These are phyloP conservation scores for Fusarium coffeatum DNA, from an alignment of 2,329 filamentous ascomycete genomes.

Conservation along the genomic window DNA sequence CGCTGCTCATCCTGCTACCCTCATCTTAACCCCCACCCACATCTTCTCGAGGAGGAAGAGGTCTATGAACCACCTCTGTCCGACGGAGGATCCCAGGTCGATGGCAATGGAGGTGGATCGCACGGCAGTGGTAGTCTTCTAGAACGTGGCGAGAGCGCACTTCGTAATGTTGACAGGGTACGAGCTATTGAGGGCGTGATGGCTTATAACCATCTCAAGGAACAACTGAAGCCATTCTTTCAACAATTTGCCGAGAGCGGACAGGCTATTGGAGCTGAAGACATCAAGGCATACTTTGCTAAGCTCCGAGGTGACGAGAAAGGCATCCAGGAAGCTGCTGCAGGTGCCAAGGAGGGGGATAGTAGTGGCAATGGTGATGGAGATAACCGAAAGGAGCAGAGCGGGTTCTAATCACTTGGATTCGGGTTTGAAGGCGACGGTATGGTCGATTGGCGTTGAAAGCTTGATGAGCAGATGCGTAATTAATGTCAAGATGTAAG, in stretches of 20 bases:
- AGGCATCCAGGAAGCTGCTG: constrained; percentile 72
- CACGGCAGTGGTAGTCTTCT: constrained; percentile 84
- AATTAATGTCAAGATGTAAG: constrained; percentile 12
- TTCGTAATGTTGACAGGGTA: constrained; percentile 92
- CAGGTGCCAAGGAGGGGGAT: constrained; percentile 49
- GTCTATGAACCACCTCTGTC: constrained; percentile 93
- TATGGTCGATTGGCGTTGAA: neutral
- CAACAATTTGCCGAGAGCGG: constrained; percentile 94
- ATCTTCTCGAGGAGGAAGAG: constrained; percentile 94
- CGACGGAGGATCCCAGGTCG: constrained; percentile 66
- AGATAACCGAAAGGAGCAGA: constrained; percentile 62
- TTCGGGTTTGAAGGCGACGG: neutral
- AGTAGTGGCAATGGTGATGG: constrained; percentile 40
- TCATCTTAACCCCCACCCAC: constrained; percentile 74
- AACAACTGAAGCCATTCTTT: constrained; percentile 95
- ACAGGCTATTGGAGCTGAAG: constrained; percentile 87
- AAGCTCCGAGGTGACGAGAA: constrained; percentile 89
- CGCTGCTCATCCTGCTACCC: constrained; percentile 85
- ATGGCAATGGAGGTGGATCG: constrained; percentile 59
- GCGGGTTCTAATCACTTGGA: constrained; percentile 58
- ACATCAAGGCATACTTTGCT: constrained; percentile 97
- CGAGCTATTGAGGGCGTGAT: constrained; percentile 95
- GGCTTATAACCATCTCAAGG: constrained; percentile 96
- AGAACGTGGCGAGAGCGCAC: constrained; percentile 90
- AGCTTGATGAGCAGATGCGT: neutral